Percentiles rank a stretch among this genome's conserved stretches.
These are phyloP conservation scores for Saturnispora zaruensis DNA, from an alignment of 805 yeast genomes.

Conservation along the genomic window DNA sequence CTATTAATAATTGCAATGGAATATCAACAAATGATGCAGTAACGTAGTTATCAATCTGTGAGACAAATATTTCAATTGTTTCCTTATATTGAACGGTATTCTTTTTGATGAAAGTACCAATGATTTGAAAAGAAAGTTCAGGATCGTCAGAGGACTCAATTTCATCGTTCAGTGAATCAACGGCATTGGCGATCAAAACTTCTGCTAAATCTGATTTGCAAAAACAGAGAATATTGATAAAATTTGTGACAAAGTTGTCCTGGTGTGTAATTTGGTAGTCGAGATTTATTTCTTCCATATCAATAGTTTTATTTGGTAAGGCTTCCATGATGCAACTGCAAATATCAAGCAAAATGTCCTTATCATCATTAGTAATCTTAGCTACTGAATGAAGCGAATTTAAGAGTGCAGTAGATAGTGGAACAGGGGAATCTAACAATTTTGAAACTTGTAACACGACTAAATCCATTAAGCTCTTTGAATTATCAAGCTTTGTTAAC, in stretches of 20 bases:
- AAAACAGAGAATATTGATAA: conserved; percentile 14
- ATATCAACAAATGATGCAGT: conserved; percentile 24
- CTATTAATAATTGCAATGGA: conserved; percentile 28
- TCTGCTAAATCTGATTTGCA: conserved; percentile 17
- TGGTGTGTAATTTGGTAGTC: conserved; percentile 10
- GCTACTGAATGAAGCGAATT: conserved; percentile 11
- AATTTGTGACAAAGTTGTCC: conserved; percentile 20
- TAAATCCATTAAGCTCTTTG: conserved; percentile 9
- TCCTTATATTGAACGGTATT: conserved; percentile 17
- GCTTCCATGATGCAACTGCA: conserved; percentile 18
- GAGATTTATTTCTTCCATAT: conserved; percentile 11
- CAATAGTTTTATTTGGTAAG: conserved; percentile 18
- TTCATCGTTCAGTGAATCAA: conserved; percentile 23
- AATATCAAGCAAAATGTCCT: conserved; percentile 19
- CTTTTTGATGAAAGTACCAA: conserved; percentile 22
- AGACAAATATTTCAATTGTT: conserved; percentile 29
- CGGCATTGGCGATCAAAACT: conserved; percentile 19
- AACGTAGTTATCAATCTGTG: conserved; percentile 29
- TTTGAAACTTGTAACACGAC: conserved; percentile 12
- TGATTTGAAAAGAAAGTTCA: conserved; percentile 22
- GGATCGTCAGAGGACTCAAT: conserved; percentile 16
- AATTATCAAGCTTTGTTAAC: neutral
- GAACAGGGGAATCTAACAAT: conserved; percentile 16
- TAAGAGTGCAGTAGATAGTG: conserved; percentile 10
- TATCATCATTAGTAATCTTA: conserved; percentile 13